Evolutionary conservation across 148 eudicot genomes (phyloP).

Genomic region (Vaccinium vitisidaea): DNA sequence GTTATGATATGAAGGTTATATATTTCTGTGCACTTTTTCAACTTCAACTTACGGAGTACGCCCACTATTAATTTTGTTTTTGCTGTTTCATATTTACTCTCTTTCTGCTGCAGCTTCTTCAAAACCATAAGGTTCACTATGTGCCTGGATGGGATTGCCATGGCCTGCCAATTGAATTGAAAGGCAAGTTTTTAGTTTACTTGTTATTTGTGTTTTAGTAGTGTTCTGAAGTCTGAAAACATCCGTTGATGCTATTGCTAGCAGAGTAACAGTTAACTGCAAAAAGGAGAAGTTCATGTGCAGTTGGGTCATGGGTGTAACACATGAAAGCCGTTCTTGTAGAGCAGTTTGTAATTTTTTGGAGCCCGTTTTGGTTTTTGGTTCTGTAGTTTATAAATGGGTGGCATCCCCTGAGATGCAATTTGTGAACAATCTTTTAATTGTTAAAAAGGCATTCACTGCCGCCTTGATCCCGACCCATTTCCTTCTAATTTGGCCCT

Average conservation of each 20-base stretch:
- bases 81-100: neutral
- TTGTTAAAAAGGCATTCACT: neutral
- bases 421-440: neutral
- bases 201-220: neutral
- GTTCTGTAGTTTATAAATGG: neutral
- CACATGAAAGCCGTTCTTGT: neutral
- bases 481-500: neutral
- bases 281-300: neutral
- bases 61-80: neutral
- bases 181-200: conserved; percentile 54
- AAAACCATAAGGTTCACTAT: conserved; percentile 71
- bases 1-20: neutral
- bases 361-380: neutral
- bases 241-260: conserved; percentile 5
- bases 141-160: conserved; percentile 99
- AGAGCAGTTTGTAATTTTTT: neutral
- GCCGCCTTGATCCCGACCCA: neutral
- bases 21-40: neutral
- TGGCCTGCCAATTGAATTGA: conserved; percentile 95
- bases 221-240: neutral
- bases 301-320: neutral
- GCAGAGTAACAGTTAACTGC: neutral
- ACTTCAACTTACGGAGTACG: neutral
- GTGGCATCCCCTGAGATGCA: neutral
- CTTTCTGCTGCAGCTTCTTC: conserved; percentile 78